phyloP scores from a whole-genome alignment of 352 stramenopile species.

The Bremia lactucae region DNA sequence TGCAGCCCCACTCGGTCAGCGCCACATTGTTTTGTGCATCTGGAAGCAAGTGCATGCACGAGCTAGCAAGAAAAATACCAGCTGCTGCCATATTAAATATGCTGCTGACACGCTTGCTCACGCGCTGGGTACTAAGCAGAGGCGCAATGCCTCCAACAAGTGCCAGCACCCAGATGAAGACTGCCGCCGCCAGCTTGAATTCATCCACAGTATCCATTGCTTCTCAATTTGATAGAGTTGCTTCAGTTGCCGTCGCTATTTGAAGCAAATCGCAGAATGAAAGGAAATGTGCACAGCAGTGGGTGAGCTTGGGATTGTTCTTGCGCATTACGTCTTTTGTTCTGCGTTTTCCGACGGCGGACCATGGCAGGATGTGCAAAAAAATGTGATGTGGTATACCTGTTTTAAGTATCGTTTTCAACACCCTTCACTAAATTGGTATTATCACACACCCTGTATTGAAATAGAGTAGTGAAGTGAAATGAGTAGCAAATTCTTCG shows the following conservation, averaged over 20 bases:
- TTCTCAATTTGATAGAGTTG: conserved; percentile 1
- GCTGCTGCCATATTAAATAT: conserved; percentile 75
- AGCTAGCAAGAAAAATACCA: conserved; percentile 71
- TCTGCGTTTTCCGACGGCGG: background rate
- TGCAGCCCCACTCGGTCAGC: conserved; percentile 36
- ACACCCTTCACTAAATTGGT: too few species aligned
- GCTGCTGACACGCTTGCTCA: conserved; percentile 33
- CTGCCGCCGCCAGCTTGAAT: conserved; percentile 57
- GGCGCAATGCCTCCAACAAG: conserved; percentile 43
- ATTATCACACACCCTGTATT: too few species aligned
- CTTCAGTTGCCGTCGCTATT: conserved; percentile 1
- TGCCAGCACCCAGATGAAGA: conserved; percentile 48
- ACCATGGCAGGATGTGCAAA: too few species aligned
- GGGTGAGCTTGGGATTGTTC: background rate
- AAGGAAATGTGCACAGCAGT: conserved; percentile 4
- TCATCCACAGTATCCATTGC: conserved; percentile 32
- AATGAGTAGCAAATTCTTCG: too few species aligned
- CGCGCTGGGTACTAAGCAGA: conserved; percentile 29
- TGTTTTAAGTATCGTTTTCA: too few species aligned
- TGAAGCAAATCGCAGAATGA: conserved; percentile 16
- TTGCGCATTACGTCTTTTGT: background rate
- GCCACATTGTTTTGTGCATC: conserved; percentile 60
- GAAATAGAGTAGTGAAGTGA: too few species aligned
- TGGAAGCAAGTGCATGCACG: conserved; percentile 68
- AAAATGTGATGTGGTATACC: too few species aligned